Evolutionary conservation across 1,284 basidiomycete genomes (phyloP).

Genomic region (Trichosporon ovoides): DNA sequence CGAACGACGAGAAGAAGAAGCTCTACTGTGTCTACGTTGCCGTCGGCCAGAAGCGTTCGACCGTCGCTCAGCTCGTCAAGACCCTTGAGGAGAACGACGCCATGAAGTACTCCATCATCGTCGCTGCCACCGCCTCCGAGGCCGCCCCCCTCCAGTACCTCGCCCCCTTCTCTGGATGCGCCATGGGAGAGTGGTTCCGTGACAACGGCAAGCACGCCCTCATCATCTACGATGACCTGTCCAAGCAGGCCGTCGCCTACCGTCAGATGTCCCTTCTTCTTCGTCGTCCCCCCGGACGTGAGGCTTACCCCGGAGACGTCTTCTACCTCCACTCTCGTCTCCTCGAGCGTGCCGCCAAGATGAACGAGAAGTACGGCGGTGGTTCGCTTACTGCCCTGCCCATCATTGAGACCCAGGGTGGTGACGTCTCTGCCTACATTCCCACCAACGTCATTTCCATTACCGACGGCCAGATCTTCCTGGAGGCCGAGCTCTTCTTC

Average conservation of each 20-base stretch:
- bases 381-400: conserved; percentile 97
- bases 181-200: conserved; percentile 99
- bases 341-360: conserved; percentile 99
- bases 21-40: conserved; percentile 99
- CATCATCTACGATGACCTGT: conserved; percentile 99
- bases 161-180: conserved; percentile 98
- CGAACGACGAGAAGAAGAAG: conserved; percentile 92
- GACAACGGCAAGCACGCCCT: conserved; percentile 95
- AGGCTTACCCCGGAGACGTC: conserved; percentile 99
- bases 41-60: conserved; percentile 98
- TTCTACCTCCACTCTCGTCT: conserved; percentile 99
- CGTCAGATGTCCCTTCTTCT: conserved; percentile 99
- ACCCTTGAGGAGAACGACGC: conserved; percentile 99
- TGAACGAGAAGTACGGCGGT: conserved; percentile 96
- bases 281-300: conserved; percentile 99
- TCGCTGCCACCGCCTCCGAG: conserved; percentile 97
- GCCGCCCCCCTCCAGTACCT: conserved; percentile 98
- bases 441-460: conserved; percentile 83
- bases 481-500: conserved; percentile 99
- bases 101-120: conserved; percentile 98
- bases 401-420: conserved; percentile 99
- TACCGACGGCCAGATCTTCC: conserved; percentile 98
- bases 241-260: conserved; percentile 99
- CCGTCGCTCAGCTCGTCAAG: conserved; percentile 98
- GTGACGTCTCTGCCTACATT: conserved; percentile 99